A percentile compares a stretch with the other conserved stretches of the same genome.
phyloP scores from a whole-genome alignment of 2,329 filamentous ascomycete genomes.

The Pestalotiopsis sp. region DNA sequence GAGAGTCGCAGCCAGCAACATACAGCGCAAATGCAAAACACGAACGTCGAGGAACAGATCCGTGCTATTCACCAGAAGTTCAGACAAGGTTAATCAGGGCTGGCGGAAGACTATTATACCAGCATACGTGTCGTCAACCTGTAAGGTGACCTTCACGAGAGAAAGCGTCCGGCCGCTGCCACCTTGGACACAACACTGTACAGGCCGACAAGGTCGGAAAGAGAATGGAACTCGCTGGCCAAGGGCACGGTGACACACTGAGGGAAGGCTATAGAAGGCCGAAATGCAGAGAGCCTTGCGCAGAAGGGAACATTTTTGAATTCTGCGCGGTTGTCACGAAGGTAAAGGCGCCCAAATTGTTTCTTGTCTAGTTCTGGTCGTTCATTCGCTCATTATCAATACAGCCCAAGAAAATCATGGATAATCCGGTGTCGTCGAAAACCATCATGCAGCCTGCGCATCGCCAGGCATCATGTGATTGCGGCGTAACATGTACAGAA shows the following conservation, averaged over 20 bases:
- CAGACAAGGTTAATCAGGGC: conserved; percentile 36
- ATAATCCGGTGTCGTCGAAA: background rate
- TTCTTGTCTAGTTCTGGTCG: background rate
- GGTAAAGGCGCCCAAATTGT: background rate
- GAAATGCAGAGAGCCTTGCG: no score
- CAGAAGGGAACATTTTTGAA: no score
- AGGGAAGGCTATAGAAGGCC: no score
- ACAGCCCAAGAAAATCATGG: background rate
- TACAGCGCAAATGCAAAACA: conserved; percentile 62
- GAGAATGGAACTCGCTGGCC: no score
- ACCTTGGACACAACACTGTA: no score
- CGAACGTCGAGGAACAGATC: conserved; percentile 88
- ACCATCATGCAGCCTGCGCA: background rate
- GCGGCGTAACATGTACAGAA: background rate
- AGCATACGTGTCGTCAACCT: background rate
- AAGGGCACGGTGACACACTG: no score
- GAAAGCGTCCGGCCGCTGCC: background rate
- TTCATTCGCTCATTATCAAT: conserved; percentile 5
- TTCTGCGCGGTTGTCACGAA: background rate
- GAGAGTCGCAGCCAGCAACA: conserved; percentile 59
- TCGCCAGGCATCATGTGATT: background rate
- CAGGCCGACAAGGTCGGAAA: no score
- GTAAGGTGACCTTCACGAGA: background rate
- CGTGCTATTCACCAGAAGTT: conserved; percentile 63
- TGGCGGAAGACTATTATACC: background rate